These are phyloP conservation scores for Cyclaneusma minus DNA, from an alignment of 2,329 filamentous ascomycete species.

Conservation along the genomic window DNA sequence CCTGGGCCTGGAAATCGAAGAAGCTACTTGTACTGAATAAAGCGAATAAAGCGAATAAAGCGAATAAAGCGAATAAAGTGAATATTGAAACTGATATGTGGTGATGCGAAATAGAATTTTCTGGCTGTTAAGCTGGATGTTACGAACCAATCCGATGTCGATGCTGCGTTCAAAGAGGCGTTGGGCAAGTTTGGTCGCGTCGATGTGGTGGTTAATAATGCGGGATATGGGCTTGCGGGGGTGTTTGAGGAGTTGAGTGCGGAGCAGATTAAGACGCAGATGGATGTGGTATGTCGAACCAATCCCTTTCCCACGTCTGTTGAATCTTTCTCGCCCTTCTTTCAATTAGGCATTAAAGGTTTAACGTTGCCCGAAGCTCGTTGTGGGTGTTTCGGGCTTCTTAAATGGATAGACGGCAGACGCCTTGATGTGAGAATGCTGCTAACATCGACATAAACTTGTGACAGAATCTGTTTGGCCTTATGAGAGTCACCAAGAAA, in stretches of 20 bases:
- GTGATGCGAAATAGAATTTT: slow-evolving; percentile 29
- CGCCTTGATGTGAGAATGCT: too few relatives aligned
- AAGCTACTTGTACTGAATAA: too few relatives aligned
- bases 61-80: too few relatives aligned
- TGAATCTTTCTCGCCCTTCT: slow-evolving; percentile 5
- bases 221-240: slow-evolving; percentile 37
- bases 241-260: slow-evolving; percentile 35
- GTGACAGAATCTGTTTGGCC: slow-evolving; percentile 46
- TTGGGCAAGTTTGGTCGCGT: slow-evolving; percentile 34
- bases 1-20: too few relatives aligned
- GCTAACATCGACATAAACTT: too few relatives aligned
- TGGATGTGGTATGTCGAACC: slow-evolving; percentile 26
- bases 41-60: too few relatives aligned
- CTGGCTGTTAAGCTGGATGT: slow-evolving; percentile 36
- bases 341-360: too few relatives aligned
- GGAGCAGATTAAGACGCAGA: slow-evolving; percentile 31
- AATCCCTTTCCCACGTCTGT: background rate
- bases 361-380: too few relatives aligned
- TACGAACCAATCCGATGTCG: slow-evolving; percentile 27
- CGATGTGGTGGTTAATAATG: slow-evolving; percentile 46
- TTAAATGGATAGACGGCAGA: too few relatives aligned
- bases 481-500: slow-evolving; percentile 34
- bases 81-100: too few relatives aligned
- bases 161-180: slow-evolving; percentile 21
- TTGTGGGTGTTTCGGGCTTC: too few relatives aligned